Evolutionary conservation across 805 yeast species (phyloP), one percentile per base, ranked within the genome.

Genomic region (Lipomyces mesembrius): DNA sequence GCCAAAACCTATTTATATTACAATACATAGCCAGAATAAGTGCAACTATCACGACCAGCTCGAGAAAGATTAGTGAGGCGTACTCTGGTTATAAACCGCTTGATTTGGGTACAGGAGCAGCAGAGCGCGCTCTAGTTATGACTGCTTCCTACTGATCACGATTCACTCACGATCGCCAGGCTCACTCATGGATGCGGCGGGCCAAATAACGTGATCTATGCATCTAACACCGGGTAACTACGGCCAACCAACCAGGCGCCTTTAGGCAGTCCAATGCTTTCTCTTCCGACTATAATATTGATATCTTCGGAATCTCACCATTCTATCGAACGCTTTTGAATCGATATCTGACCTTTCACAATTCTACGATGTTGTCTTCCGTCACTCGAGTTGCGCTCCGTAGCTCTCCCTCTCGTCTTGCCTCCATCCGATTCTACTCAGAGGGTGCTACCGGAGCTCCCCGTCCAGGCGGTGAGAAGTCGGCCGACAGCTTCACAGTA

Each of bases 391-490:
- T 43, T 51, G 67, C 74, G 56, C 56, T 67, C 35, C 71, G 74
- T 49, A 74, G 72, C 54, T 63, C 62, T 20, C 37, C 69, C 25
- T 53, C 62, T 64, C 56, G 66, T 39, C 66, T 60, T 55, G 27
- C 54, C 56, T 60, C 76, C 54, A 71, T 75, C 69, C 81, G 84
- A 75, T 73, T 74, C 71, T 80, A 79, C 78, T 61, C 86, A 65
- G 91, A 84, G 73, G 90, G 90, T 63, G 82, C 88, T 72, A 82
- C 88, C 60, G 90, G 90, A 70, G 79, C 87, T 54, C 82, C 85
- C 68, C 84, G 90, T 75, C 78, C 84, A 60, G 83, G 80, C 60
- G 84, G 83, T 62, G 78, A 83, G 60, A 80, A 82, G 57, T 91
- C 88, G 75, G 81, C 88, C 68, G 89, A 89, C 81, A 82, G 85